Base-by-base conservation (phyloP, 352 stramenopile species). In the Phytophthora pseudosyringae region DNA sequence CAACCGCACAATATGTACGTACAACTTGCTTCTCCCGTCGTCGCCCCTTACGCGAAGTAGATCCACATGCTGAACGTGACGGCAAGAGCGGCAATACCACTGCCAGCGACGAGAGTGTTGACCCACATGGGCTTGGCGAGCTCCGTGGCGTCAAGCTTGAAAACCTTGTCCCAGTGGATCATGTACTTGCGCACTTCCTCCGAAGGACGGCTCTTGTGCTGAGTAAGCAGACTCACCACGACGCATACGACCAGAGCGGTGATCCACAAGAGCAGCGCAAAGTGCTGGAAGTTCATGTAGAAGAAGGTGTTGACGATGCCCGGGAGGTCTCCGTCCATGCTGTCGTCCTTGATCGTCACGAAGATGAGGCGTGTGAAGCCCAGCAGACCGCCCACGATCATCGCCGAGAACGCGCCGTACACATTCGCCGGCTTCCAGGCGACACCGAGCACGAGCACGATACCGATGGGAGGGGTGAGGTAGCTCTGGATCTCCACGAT, bases 281-380 rank as follows among this genome's bases (percentile, higher is more conserved):
- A 90, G 64, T 88, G 79, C 65, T 87, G 73, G 59, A 90, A 90
- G 64, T 88, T 84, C 71, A 90, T 85, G 68, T 86, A 85, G 56
- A 88, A 88, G 48, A 88, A 90, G 0, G 67, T 71, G 55, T 90
- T 76, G 38, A 70, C 56, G 15, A 84, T 54, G 11, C 16, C 52
- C 5, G 78, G 71, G n/a, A 83, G 65, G 12, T 78, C 55, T 41
- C 73, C 76, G 28, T 81, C 69, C 52, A 77, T 70, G 40, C 47
- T 67, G 49, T 84, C 68, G 32, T 78, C 70, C 46, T 82, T 80
- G 43, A 80, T 81, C 16, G 73, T 83, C 41, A 87, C 71, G 51
- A 88, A 89, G 49, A 90, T 81, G 18, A 86, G 54, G 6, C 81
- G 77, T 32, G 69, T 64, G 36, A 86, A 75, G 2, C 73, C 77